Evolutionary conservation across 805 yeast species (phyloP), one percentile per base, ranked within the genome.

Genomic region (Lachancea cidri): DNA sequence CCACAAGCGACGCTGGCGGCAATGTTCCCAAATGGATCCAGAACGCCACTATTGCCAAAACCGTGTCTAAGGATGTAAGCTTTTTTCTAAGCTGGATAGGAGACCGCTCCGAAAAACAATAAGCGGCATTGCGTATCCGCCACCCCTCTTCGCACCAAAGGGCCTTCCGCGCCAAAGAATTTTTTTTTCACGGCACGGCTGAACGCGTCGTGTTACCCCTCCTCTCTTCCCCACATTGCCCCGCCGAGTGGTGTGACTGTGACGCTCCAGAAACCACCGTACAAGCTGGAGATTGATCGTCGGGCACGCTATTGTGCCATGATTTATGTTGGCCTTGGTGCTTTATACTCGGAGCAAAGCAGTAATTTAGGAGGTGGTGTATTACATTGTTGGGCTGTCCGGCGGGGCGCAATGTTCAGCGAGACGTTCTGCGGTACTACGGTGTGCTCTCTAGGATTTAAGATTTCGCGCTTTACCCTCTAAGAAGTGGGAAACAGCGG

Each of bases 1-100:
- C 71, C 1, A 43, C 57, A 5, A 60, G 67, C 41, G 69, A 68
- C 46, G 65, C 69, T 17, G 69, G 70, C 29, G 73, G 73, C 1
- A 54, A 56, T 35, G 62, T 68, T 4, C 72, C 72, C 5, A 57
- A 61, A 37, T 66, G 66, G 62, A 19, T 68, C 13, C 73, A 68
- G 42, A 65, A 64, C 46, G 49, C 65, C 8, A 63, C 65, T 45
- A 65, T 68, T 36, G 63, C 67, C 5, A 66, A 64, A 41, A 60
- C 65, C 17, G 65, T 68, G 9, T 55, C 66, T 17, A 54, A 59
- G 13, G 73, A 68, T 45, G 70, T 68, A 1, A 70, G 71, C 4
- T 52, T 54, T 11, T 59, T 67, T 38, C 44, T 67, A 9, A 50
- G 53, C 32, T 62, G 46, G 48, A 16, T 44, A n/a, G 42, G 42